These are phyloP conservation scores for Fonsecaea multimorphosa DNA, from an alignment of 2,329 filamentous ascomycete genomes.

Conservation along the genomic window DNA sequence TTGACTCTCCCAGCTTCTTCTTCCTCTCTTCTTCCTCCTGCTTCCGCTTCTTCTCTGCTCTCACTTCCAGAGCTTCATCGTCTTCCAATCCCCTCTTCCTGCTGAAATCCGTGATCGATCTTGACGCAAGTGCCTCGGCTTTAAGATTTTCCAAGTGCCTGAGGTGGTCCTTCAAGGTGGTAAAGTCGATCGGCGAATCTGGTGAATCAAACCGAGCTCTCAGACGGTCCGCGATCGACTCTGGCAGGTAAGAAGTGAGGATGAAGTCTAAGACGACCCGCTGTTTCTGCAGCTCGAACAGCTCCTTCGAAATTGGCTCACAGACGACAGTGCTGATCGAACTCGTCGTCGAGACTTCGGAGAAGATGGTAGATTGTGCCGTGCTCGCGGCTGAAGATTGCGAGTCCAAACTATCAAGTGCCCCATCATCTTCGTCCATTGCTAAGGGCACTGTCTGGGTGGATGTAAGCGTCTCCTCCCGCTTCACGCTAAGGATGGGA, in stretches of 20 bases:
- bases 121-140: conserved; percentile 71
- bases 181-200: conserved; percentile 67
- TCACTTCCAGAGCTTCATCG: conserved; percentile 50
- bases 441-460: conserved; percentile 40
- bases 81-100: conserved; percentile 54
- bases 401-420: conserved; percentile 35
- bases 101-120: conserved; percentile 60
- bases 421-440: conserved; percentile 41
- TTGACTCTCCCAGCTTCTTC: conserved; percentile 76
- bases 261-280: conserved; percentile 59
- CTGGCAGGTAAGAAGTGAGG: conserved; percentile 56
- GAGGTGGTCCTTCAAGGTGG: conserved; percentile 73
- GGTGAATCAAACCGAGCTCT: conserved; percentile 43
- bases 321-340: conserved; percentile 45
- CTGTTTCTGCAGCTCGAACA: conserved; percentile 54
- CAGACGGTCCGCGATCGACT: conserved; percentile 44
- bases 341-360: conserved; percentile 48
- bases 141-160: conserved; percentile 69
- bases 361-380: conserved; percentile 46
- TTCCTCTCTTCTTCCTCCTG: conserved; percentile 88
- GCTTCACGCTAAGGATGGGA: conserved; percentile 72
- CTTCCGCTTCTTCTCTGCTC: conserved; percentile 80
- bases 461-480: conserved; percentile 55
- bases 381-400: conserved; percentile 41
- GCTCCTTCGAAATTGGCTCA: conserved; percentile 44